Percentiles rank a stretch among this genome's conserved stretches.
These are phyloP conservation scores for Theileria equi DNA, from an alignment of 169 alveolate species.

Conservation along the genomic window DNA sequence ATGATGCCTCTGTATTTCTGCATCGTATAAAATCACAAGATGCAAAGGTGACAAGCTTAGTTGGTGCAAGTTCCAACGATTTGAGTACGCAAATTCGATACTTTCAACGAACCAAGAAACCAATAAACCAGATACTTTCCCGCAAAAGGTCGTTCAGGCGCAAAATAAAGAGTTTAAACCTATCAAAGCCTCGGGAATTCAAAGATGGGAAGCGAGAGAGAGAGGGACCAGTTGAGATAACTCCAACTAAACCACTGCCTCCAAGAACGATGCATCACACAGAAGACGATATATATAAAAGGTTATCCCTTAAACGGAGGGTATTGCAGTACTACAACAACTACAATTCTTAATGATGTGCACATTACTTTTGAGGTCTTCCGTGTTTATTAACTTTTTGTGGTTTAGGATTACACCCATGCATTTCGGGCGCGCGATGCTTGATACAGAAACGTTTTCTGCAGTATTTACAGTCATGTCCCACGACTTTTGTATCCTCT, in stretches of 20 bases:
- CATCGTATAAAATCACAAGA: constrained; percentile 54
- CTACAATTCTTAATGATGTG: too few relatives aligned
- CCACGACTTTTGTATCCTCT: constrained; percentile 37
- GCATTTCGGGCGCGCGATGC: constrained; percentile 58
- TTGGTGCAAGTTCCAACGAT: constrained; percentile 1
- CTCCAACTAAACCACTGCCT: not conserved
- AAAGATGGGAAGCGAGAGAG: not conserved
- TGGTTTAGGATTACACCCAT: constrained; percentile 58
- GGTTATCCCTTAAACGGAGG: not conserved
- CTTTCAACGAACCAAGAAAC: not conserved
- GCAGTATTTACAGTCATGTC: constrained; percentile 61
- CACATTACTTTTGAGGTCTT: constrained; percentile 39
- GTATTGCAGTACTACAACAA: too few relatives aligned
- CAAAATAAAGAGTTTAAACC: constrained; percentile 1
- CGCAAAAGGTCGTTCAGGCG: constrained; percentile 41
- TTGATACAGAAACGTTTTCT: constrained; percentile 48
- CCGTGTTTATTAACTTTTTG: constrained; percentile 52
- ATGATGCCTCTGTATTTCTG: constrained; percentile 62
- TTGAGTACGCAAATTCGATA: constrained; percentile 12
- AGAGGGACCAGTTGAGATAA: not conserved
- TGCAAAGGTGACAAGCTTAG: constrained; percentile 16
- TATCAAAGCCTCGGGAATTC: not conserved
- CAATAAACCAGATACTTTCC: constrained; percentile 37
- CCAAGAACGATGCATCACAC: constrained; percentile 4
- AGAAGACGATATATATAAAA: constrained; percentile 4